These are phyloP conservation scores for Gyrodon lividus DNA, from an alignment of 768 basidiomycete genomes.

Conservation along the genomic window DNA sequence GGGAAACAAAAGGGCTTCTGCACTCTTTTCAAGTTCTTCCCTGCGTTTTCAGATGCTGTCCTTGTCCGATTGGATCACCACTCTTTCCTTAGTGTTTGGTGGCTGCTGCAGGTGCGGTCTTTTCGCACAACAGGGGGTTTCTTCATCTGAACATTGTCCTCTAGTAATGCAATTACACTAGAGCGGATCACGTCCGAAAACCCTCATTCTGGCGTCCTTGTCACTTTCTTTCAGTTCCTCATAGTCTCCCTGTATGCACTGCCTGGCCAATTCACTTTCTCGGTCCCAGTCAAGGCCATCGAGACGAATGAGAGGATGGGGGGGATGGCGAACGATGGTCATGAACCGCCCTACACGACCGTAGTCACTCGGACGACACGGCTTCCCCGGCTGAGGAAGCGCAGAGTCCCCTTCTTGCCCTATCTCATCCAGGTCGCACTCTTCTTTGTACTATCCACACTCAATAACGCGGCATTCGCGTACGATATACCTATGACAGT, in stretches of 20 bases:
- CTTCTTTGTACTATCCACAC: conserved; percentile 73
- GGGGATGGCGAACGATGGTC: not conserved
- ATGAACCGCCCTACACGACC: not conserved
- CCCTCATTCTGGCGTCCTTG: conserved; percentile 73
- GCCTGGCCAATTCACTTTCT: conserved; percentile 51
- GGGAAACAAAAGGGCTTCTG: not conserved
- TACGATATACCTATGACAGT: conserved; percentile 87
- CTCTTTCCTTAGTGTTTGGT: conserved; percentile 78
- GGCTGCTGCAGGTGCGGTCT: conserved; percentile 76
- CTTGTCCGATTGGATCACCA: conserved; percentile 51
- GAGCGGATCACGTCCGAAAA: conserved; percentile 70
- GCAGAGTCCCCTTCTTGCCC: conserved; percentile 65
- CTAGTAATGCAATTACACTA: conserved; percentile 74
- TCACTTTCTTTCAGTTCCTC: conserved; percentile 87
- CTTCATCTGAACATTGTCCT: not conserved
- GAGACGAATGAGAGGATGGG: not conserved
- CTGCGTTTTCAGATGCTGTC: conserved; percentile 14
- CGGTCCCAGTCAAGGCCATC: conserved; percentile 1
- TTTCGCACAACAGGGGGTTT: not conserved
- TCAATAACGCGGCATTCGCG: conserved; percentile 92
- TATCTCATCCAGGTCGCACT: conserved; percentile 81
- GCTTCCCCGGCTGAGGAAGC: conserved; percentile 53
- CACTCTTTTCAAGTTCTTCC: not conserved
- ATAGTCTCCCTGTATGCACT: conserved; percentile 74
- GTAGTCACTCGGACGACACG: conserved; percentile 5